These are phyloP conservation scores for Arctium minus DNA, from an alignment of 129 eudicot species.

Conservation along the genomic window DNA sequence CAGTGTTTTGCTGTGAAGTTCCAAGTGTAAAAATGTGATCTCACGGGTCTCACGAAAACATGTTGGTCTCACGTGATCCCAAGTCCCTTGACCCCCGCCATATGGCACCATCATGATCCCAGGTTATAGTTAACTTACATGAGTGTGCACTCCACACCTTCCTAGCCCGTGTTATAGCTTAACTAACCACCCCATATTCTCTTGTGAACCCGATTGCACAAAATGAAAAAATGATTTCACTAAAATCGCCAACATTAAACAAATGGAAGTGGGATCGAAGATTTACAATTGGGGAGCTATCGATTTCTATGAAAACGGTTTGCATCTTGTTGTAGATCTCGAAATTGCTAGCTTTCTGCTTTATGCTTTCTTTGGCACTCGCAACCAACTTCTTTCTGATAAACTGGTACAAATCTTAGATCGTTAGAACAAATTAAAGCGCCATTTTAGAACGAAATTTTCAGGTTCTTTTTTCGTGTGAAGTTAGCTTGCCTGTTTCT, in stretches of 20 bases:
- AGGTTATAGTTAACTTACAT: no score
- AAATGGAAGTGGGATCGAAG: neutral
- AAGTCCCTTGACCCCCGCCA: no score
- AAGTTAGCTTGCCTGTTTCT: constrained; percentile 30
- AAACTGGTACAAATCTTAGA: constrained; percentile 29
- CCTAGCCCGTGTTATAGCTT: neutral
- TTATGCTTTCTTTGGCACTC: constrained; percentile 51
- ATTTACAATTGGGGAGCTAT: constrained; percentile 40
- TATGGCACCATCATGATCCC: no score
- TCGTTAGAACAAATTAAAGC: neutral
- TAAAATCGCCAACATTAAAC: neutral
- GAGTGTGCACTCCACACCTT: no score
- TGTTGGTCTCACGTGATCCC: no score
- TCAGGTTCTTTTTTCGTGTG: neutral
- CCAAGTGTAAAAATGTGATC: no score
- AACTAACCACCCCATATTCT: neutral
- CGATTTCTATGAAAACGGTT: constrained; percentile 44
- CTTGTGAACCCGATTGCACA: neutral
- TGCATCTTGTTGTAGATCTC: constrained; percentile 56
- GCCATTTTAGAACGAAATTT: neutral
- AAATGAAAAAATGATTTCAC: neutral
- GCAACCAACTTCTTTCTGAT: constrained; percentile 39
- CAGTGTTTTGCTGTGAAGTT: no score
- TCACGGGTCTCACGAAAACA: no score
- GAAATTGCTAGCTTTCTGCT: constrained; percentile 27